A percentile compares a stretch with the other conserved stretches of the same genome.
Evolutionary conservation across 2,329 filamentous ascomycete genomes (phyloP).

Genomic region (Fusarium mexicanum): DNA sequence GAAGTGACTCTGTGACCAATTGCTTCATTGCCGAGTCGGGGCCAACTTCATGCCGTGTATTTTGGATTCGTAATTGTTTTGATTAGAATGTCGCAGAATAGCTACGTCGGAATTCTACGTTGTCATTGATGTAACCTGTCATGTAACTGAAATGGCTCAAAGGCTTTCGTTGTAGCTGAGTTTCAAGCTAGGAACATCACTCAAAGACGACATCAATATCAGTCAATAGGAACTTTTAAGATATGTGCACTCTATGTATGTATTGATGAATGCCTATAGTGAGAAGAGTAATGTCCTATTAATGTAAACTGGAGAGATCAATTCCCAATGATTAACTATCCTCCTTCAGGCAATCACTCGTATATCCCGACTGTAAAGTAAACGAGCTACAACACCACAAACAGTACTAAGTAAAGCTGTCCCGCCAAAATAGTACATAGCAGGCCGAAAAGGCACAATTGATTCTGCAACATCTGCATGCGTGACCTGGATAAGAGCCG

Average conservation of each 20-base stretch:
- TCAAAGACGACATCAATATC: no score
- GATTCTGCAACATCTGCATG: not conserved
- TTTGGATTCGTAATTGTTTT: not conserved
- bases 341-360: not conserved
- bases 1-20: not conserved
- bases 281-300: no score
- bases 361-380: not conserved
- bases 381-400: not conserved
- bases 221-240: no score
- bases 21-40: not conserved
- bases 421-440: not conserved
- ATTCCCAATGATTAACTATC: fast-evolving
- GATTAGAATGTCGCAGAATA: no score
- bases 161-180: no score
- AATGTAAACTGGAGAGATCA: no score
- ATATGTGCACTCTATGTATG: no score
- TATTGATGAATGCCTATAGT: no score
- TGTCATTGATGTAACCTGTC: no score
- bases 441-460: not conserved
- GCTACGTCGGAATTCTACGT: no score
- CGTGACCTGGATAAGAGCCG: not conserved
- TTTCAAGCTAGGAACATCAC: no score
- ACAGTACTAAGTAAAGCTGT: not conserved
- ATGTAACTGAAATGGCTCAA: no score
- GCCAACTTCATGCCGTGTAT: fast-evolving